Conservation (phyloP, 73 alveolate species). For the Paramecium caudatum region DNA sequence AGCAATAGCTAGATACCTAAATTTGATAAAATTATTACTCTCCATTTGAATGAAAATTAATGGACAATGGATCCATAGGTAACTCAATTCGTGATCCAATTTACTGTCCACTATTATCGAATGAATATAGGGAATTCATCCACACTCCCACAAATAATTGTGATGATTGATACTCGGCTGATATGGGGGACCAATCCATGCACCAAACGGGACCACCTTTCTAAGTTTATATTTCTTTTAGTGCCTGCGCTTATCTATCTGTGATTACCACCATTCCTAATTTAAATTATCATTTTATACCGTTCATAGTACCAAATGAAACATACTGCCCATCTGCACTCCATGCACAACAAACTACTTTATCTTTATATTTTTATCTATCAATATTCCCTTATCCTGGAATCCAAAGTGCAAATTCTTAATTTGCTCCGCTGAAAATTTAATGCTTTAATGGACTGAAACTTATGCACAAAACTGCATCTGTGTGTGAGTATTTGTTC, state of each 20-base stretch:
- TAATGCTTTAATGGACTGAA: constrained; percentile 67
- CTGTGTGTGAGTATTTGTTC: constrained; percentile 58
- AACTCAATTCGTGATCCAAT: constrained; percentile 55
- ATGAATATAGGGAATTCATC: constrained; percentile 54
- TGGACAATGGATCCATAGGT: constrained; percentile 69
- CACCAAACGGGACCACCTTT: constrained; percentile 76
- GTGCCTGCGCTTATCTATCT: constrained; percentile 56
- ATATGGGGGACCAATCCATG: constrained; percentile 76
- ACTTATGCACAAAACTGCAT: constrained; percentile 55
- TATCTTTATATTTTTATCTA: constrained; percentile 68
- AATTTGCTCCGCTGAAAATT: constrained; percentile 63
- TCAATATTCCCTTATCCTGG: constrained; percentile 68
- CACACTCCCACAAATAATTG: constrained; percentile 66
- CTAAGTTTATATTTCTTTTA: constrained; percentile 53
- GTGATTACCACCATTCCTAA: constrained; percentile 52
- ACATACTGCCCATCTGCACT: constrained; percentile 71
- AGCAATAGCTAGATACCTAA: constrained; percentile 47
- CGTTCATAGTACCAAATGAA: constrained; percentile 72
- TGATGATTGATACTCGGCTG: constrained; percentile 57
- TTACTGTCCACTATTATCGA: constrained; percentile 64
- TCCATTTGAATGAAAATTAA: constrained; percentile 65
- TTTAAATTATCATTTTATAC: background rate
- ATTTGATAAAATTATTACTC: no score
- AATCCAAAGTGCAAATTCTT: constrained; percentile 67
- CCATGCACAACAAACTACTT: constrained; percentile 73